phyloP scores from a whole-genome alignment of 345 rosid genomes.

The Heritiera littoralis region DNA sequence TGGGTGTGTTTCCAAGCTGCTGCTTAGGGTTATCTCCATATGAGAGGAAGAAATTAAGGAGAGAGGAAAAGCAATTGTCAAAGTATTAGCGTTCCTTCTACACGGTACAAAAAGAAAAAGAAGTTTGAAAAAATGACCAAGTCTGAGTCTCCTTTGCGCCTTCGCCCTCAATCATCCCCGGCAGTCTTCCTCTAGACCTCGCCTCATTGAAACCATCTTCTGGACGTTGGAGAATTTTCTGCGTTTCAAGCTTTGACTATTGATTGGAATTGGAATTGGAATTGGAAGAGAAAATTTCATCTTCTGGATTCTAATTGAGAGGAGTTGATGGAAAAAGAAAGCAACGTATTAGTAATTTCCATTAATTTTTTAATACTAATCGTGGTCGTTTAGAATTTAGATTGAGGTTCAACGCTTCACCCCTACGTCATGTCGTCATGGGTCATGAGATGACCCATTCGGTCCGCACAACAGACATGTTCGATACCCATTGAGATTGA shows the following conservation, averaged over 20 bases:
- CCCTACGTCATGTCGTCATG: no score
- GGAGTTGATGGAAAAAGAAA: background rate
- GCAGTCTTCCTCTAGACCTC: conserved; percentile 8
- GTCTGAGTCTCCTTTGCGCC: background rate
- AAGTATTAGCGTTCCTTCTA: conserved; percentile 4
- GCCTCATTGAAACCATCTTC: conserved; percentile 3
- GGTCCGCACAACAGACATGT: no score
- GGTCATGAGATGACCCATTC: no score
- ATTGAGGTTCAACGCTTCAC: no score
- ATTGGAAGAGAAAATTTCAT: background rate
- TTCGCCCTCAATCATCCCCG: background rate
- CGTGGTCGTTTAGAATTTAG: no score
- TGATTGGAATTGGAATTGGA: background rate
- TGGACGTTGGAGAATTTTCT: background rate
- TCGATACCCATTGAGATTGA: no score
- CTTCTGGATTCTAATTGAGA: background rate
- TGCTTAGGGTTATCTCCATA: background rate
- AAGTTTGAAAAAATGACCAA: conserved; percentile 4
- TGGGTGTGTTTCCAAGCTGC: background rate
- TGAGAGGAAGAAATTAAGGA: background rate
- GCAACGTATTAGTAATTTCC: no score
- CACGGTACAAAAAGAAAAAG: background rate
- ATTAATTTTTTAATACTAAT: no score
- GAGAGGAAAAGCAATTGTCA: background rate
- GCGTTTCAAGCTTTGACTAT: conserved; percentile 10